Evolutionary conservation across 2,329 filamentous ascomycete species (phyloP), one percentile per base, ranked within the genome.

Genomic region (Penicillium sp.): DNA sequence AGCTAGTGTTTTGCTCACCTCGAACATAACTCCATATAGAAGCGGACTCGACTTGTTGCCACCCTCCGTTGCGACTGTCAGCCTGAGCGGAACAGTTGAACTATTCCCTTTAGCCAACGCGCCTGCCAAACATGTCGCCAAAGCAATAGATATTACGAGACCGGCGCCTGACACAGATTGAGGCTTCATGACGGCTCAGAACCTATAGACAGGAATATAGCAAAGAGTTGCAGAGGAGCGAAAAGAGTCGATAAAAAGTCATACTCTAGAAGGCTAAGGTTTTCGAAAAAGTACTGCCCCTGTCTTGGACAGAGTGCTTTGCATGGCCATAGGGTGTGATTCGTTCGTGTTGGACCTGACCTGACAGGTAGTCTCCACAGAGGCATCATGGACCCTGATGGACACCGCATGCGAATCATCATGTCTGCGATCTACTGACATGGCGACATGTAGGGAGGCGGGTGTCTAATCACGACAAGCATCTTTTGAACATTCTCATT

Each of bases 1-100:
- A 42, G 12, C 13, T 17, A 10, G n/a, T 6, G 19, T 45, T 12
- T 10, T 12, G 7, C 59, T 44, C 50, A 74, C 71, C 66, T 75
- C 72, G 25, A 74, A 74, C 71, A 74, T 74, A 41, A 73, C 65
- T 12, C 73, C 73, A 54, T 74, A 74, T 6, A 75, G 62, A 13
- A 70, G 39, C 2, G 72, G 63, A 53, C 70, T 75, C 1, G 72
- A 73, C 39, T 65, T 59, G 50, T 74, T 74, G 2, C 70, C 71
- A 0, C 68, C 69, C 6, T 68, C 63, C 6, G 45, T 60, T 10
- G 52, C 49, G 5, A 73, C 67, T 4, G 62, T 64, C 44, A 73
- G 49, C 0, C 44, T 62, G 8, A 73, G 68, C 0, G 79, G 52
- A n/a, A 31, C 31, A 36, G 8, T 12, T 4, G 58, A 49, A 9